Evolutionary conservation across 495 filamentous ascomycete genomes (phyloP).

Genomic region (Poronia punctata): DNA sequence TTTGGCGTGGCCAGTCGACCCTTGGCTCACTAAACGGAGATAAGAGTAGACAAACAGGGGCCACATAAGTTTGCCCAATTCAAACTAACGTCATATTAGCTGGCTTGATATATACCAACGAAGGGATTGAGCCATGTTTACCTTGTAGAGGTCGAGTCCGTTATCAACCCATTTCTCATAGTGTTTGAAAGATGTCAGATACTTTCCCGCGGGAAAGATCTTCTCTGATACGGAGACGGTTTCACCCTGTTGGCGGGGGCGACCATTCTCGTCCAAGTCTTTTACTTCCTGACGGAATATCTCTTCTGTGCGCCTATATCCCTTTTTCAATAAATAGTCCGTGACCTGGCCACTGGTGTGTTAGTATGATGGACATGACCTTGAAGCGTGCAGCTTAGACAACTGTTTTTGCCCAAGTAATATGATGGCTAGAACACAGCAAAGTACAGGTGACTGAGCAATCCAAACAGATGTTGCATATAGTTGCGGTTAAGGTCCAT

Average conservation of each 20-base stretch:
- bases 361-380: no score
- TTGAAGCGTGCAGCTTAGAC: no score
- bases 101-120: not conserved
- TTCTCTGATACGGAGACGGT: slow-evolving; percentile 8
- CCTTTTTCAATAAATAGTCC: slow-evolving; percentile 93
- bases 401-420: no score
- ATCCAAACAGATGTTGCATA: no score
- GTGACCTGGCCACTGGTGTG: slow-evolving; percentile 58
- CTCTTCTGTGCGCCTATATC: slow-evolving; percentile 86
- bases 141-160: slow-evolving; percentile 89
- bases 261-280: slow-evolving; percentile 23
- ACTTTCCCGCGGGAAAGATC: slow-evolving; percentile 45
- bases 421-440: no score
- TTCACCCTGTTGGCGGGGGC: slow-evolving; percentile 17
- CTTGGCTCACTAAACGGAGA: slow-evolving; percentile 69
- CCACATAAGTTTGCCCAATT: slow-evolving; percentile 79
- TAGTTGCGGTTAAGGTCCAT: no score
- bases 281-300: slow-evolving; percentile 89
- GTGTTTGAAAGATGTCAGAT: slow-evolving; percentile 62
- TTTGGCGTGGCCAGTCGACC: slow-evolving; percentile 61
- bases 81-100: slow-evolving; percentile 54
- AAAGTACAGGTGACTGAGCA: no score
- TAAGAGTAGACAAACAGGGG: slow-evolving; percentile 92
- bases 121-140: slow-evolving; percentile 24
- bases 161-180: slow-evolving; percentile 79